phyloP scores from a whole-genome alignment of 1,284 basidiomycete species.

The Melampsora americana region DNA sequence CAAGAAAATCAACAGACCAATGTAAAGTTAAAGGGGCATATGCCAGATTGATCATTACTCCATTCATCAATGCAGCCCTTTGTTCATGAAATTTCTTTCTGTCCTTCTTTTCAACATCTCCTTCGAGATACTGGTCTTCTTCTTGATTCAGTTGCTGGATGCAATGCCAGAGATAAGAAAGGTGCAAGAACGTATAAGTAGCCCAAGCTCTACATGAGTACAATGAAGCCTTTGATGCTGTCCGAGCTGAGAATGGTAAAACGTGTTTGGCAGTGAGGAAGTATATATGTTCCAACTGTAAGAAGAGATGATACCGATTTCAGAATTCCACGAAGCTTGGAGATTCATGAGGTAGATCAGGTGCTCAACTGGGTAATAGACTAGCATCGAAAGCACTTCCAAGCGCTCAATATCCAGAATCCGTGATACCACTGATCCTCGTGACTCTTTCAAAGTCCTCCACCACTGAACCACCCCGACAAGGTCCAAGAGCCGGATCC shows the following conservation, averaged over 20 bases:
- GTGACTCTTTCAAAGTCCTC: conserved; percentile 11
- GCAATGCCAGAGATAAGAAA: conserved; percentile 21
- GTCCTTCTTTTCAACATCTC: not conserved
- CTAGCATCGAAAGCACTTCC: conserved; percentile 37
- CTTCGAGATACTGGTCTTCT: not conserved
- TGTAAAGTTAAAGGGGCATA: conserved; percentile 35
- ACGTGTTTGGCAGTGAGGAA: conserved; percentile 33
- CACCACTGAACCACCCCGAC: conserved; percentile 31
- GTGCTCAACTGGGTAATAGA: conserved; percentile 40
- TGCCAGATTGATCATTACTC: conserved; percentile 32
- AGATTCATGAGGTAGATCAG: not conserved
- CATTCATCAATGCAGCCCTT: conserved; percentile 34
- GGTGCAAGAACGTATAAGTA: conserved; percentile 28
- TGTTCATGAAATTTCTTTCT: conserved; percentile 11
- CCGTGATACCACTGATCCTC: not conserved
- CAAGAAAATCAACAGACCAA: conserved; percentile 11
- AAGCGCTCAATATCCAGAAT: conserved; percentile 25
- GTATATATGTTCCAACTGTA: conserved; percentile 37
- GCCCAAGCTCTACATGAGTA: conserved; percentile 43
- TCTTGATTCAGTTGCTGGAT: conserved; percentile 15
- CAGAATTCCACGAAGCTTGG: not conserved
- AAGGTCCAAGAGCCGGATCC: conserved; percentile 38
- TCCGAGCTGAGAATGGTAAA: conserved; percentile 6
- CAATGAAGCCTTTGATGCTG: conserved; percentile 16
- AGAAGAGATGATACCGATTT: not conserved